Percentiles rank a stretch among this genome's conserved stretches.
Evolutionary conservation across 768 basidiomycete genomes (phyloP).

Genomic region (Xanthoconium purpureum): DNA sequence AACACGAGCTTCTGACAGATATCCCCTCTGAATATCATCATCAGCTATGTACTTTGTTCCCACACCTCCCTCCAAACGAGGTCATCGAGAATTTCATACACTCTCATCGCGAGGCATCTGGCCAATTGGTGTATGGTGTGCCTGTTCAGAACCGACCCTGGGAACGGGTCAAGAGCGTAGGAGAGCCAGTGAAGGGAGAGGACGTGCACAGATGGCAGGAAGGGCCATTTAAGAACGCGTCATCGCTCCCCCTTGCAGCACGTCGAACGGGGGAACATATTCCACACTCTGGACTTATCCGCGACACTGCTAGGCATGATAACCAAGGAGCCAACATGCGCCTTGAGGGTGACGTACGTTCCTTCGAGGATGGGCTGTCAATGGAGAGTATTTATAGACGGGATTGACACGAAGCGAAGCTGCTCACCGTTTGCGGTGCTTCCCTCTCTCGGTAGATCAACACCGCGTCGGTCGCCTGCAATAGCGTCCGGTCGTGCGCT

Average conservation of each 20-base stretch:
- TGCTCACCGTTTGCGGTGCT: too few relatives aligned
- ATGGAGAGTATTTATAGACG: conserved; percentile 65
- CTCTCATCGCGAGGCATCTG: conserved; percentile 53
- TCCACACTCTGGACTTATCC: conserved; percentile 4
- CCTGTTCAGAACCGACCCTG: conserved; percentile 74
- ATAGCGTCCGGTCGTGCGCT: neutral
- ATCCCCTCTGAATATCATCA: conserved; percentile 54
- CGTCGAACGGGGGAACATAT: conserved; percentile 61
- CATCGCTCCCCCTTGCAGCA: conserved; percentile 66
- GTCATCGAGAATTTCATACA: conserved; percentile 57
- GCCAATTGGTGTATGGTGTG: conserved; percentile 45
- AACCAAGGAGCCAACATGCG: conserved; percentile 16
- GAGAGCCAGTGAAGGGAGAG: conserved; percentile 41
- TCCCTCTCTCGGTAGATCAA: neutral
- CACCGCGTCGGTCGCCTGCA: neutral
- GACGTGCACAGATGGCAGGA: conserved; percentile 41
- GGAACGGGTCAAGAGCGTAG: conserved; percentile 84
- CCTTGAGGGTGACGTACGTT: conserved; percentile 46
- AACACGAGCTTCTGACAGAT: conserved; percentile 51
- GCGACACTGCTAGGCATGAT: conserved; percentile 14
- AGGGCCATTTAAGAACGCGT: conserved; percentile 58
- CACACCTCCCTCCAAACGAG: conserved; percentile 47
- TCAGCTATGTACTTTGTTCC: conserved; percentile 58
- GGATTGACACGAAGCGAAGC: conserved; percentile 75
- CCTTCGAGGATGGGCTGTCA: conserved; percentile 63